These are phyloP conservation scores for Sugiyamaella castrensis DNA, from an alignment of 1,139 yeast genomes.

Conservation along the genomic window DNA sequence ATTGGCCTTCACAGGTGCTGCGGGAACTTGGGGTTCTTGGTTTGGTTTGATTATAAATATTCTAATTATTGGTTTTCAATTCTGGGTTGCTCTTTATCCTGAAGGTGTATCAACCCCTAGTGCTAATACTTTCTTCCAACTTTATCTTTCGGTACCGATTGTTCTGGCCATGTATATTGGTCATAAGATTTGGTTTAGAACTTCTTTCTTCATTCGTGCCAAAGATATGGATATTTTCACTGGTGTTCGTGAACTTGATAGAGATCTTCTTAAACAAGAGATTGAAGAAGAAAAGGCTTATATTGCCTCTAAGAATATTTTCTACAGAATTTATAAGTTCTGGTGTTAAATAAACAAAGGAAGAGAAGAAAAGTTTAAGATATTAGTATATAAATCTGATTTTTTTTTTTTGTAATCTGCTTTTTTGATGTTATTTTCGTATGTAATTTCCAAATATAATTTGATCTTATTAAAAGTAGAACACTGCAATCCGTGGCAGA, in stretches of 20 bases:
- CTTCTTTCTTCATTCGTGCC: conserved; percentile 39
- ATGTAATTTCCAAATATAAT: no score
- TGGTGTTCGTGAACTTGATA: conserved; percentile 55
- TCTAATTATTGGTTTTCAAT: conserved; percentile 71
- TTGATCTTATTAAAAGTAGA: no score
- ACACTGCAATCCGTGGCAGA: no score
- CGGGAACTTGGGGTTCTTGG: conserved; percentile 68
- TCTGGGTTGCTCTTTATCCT: conserved; percentile 77
- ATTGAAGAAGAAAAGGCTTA: conserved; percentile 45
- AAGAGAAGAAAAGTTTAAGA: no score
- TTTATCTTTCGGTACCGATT: conserved; percentile 54
- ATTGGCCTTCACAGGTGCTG: conserved; percentile 64
- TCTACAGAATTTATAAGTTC: conserved; percentile 39
- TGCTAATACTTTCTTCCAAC: conserved; percentile 48
- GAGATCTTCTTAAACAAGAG: conserved; percentile 51
- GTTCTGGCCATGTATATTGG: conserved; percentile 48
- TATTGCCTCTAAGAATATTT: conserved; percentile 38
- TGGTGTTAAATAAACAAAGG: conserved; percentile 42
- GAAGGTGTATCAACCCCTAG: conserved; percentile 44
- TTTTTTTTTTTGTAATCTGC: no score
- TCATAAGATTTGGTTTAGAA: conserved; percentile 49
- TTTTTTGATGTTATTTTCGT: no score
- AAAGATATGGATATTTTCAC: conserved; percentile 45
- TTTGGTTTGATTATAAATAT: conserved; percentile 61
- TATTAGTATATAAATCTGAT: no score